phyloP scores from a whole-genome alignment of 208 protist species.

The Kentomonas sorsogonicus region DNA sequence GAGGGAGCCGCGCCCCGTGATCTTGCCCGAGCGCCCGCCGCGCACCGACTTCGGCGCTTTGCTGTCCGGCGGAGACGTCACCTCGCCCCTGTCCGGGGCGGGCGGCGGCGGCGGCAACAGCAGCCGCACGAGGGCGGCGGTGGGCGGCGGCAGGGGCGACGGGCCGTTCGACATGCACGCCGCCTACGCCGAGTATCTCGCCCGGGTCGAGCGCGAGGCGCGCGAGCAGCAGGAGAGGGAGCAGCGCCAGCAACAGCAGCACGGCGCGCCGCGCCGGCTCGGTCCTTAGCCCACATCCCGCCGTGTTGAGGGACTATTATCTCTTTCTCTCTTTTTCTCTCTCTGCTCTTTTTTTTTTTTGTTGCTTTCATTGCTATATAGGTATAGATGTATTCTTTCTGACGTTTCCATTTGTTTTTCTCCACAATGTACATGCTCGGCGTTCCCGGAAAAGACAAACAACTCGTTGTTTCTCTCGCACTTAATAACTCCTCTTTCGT shows the following conservation, averaged over 20 bases:
- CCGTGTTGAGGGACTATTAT: neutral
- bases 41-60: no score
- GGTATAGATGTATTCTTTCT: slow-evolving; percentile 1
- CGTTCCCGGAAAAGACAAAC: no score
- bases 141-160: no score
- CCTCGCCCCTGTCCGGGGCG: no score
- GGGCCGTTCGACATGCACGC: neutral
- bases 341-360: slow-evolving; percentile 3
- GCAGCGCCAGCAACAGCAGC: neutral
- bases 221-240: neutral
- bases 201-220: neutral
- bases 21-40: no score
- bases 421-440: no score
- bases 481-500: slow-evolving; percentile 5
- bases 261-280: no score
- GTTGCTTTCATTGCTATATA: neutral
- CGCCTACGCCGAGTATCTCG: neutral
- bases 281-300: no score
- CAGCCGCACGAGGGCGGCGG: no score
- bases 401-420: slow-evolving; percentile 12
- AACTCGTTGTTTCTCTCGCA: neutral
- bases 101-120: no score
- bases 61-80: no score
- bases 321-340: neutral
- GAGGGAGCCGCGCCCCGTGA: no score